These are phyloP conservation scores for Amborella trichopoda DNA, from an alignment of 164 flowering plant species.

Conservation along the genomic window DNA sequence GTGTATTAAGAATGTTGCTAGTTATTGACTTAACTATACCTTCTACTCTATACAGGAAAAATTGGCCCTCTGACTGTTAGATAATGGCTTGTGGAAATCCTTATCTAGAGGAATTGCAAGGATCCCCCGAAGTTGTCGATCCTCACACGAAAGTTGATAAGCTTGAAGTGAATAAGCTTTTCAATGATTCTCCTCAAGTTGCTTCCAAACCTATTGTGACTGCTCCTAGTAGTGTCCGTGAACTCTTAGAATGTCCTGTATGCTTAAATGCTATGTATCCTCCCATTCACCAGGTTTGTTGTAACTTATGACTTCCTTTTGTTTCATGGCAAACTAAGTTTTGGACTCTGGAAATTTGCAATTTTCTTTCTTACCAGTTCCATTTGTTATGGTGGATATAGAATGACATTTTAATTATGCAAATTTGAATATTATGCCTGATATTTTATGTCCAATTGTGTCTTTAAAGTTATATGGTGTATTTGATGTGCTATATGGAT, in stretches of 20 bases:
- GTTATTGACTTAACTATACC: too few species aligned
- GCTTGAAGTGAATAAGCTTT: conserved; percentile 35
- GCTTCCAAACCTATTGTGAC: conserved; percentile 37
- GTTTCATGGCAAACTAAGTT: background rate
- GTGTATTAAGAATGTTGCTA: too few species aligned
- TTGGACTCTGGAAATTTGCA: background rate
- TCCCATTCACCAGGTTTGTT: conserved; percentile 85
- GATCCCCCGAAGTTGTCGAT: conserved; percentile 46
- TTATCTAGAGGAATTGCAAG: conserved; percentile 46
- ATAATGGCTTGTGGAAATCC: conserved; percentile 55
- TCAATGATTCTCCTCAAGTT: conserved; percentile 38
- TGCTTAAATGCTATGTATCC: conserved; percentile 97
- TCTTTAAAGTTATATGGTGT: too few species aligned
- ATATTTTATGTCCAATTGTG: too few species aligned
- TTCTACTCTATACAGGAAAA: too few species aligned
- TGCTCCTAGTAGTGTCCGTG: conserved; percentile 70
- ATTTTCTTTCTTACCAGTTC: too few species aligned
- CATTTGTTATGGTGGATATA: too few species aligned
- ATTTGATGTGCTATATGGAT: too few species aligned
- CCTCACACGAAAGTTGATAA: conserved; percentile 44
- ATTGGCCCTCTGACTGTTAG: too few species aligned
- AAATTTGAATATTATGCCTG: too few species aligned
- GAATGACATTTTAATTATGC: too few species aligned
- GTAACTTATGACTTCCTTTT: background rate
- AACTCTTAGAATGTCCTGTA: conserved; percentile 85